Conservation (phyloP, 2,329 filamentous ascomycete species). For the Sporothrix pseudoabietina region DNA sequence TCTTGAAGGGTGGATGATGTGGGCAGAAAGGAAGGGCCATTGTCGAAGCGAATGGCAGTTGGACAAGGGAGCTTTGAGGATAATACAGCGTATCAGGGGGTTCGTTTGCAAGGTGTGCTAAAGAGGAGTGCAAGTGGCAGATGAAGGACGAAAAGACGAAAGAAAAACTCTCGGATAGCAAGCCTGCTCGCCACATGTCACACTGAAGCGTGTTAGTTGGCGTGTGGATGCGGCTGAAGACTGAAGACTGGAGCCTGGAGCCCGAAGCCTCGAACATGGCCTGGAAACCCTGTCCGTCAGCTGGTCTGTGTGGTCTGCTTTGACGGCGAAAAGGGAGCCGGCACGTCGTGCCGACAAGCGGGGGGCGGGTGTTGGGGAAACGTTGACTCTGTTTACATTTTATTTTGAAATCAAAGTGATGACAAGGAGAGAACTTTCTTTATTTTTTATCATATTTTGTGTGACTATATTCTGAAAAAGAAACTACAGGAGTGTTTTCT, state of each 20-base stretch:
- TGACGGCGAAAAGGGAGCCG: not conserved
- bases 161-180: constrained; percentile 9
- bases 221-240: not conserved
- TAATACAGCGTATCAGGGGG: not conserved
- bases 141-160: not conserved
- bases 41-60: constrained; percentile 10
- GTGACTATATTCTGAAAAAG: not conserved
- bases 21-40: not conserved
- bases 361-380: not conserved
- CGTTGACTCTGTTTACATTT: not conserved
- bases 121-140: not conserved
- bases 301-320: constrained; percentile 6
- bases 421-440: not conserved
- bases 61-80: not conserved
- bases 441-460: not conserved
- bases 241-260: not conserved
- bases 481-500: too few species aligned
- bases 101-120: not conserved
- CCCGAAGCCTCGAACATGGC: not conserved
- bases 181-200: constrained; percentile 18
- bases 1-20: constrained; percentile 1
- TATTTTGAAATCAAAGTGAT: not conserved
- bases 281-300: not conserved
- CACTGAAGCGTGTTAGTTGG: not conserved
- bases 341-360: constrained; percentile 23